A percentile compares a stretch with the other conserved stretches of the same genome.
Evolutionary conservation across 495 filamentous ascomycete species (phyloP).

Genomic region (Trichoderma parareesei): DNA sequence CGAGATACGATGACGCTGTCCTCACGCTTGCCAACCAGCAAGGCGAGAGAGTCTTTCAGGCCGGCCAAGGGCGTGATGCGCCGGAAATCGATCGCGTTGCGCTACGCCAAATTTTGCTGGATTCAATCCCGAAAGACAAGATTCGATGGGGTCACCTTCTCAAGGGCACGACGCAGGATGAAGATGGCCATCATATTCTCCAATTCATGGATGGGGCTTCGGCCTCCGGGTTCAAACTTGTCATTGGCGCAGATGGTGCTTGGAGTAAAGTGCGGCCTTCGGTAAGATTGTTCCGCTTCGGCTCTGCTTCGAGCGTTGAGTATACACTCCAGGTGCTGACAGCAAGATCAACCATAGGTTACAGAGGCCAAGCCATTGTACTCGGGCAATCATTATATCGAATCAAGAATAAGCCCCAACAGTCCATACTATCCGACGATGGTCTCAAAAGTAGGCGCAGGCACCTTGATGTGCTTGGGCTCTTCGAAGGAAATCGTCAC

Average conservation of each 20-base stretch:
- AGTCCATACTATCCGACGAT: constrained; percentile 22
- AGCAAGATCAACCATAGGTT: constrained; percentile 14
- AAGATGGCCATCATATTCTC: constrained; percentile 19
- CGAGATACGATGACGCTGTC: constrained; percentile 21
- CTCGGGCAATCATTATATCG: constrained; percentile 24
- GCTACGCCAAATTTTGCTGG: constrained; percentile 38
- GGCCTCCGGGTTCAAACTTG: constrained; percentile 21
- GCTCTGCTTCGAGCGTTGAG: too few species aligned
- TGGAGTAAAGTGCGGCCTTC: constrained; percentile 27
- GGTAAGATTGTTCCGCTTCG: constrained; percentile 13
- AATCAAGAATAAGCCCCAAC: constrained; percentile 17
- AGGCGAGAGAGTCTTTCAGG: constrained; percentile 16
- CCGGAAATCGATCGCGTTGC: constrained; percentile 35
- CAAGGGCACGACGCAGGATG: not conserved
- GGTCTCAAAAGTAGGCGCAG: constrained; percentile 16
- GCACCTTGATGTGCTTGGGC: constrained; percentile 17
- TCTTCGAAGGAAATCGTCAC: constrained; percentile 18
- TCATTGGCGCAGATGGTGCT: constrained; percentile 30
- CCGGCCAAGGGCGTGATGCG: constrained; percentile 17
- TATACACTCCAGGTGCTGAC: too few species aligned
- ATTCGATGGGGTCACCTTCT: constrained; percentile 22
- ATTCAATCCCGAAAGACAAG: constrained; percentile 27
- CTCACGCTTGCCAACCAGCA: constrained; percentile 21
- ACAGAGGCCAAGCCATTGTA: constrained; percentile 22
- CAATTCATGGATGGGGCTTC: constrained; percentile 22